These are phyloP conservation scores for Heterococcus sp. DNA, from an alignment of 108 stramenopile species.

Conservation along the genomic window DNA sequence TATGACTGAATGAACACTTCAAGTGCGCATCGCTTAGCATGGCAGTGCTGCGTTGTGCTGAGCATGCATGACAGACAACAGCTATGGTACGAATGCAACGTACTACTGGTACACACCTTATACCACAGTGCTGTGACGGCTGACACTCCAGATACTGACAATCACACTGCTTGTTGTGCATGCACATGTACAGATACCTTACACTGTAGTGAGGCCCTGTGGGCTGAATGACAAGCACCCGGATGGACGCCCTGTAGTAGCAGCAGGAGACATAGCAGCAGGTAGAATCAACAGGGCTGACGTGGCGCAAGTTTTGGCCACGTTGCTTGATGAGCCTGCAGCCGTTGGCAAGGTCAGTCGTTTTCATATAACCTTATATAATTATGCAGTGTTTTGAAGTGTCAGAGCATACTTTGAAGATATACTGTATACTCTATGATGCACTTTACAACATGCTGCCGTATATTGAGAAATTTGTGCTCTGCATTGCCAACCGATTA, in stretches of 20 bases:
- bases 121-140: too few species aligned
- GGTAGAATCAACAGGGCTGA: constrained; percentile 83
- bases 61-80: too few species aligned
- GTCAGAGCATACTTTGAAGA: not conserved
- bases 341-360: constrained; percentile 76
- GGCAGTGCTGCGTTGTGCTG: too few species aligned
- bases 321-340: constrained; percentile 62
- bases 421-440: not conserved
- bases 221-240: constrained; percentile 87
- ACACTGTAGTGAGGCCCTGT: constrained; percentile 77
- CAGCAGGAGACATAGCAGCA: constrained; percentile 69
- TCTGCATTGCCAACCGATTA: not conserved
- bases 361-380: too few species aligned
- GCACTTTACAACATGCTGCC: not conserved
- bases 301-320: constrained; percentile 72
- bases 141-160: too few species aligned
- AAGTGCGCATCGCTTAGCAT: too few species aligned
- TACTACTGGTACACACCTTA: too few species aligned
- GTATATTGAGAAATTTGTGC: not conserved
- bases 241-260: constrained; percentile 74
- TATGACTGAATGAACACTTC: too few species aligned
- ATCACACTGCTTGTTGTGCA: too few species aligned
- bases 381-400: not conserved
- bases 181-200: constrained; percentile 42
- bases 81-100: too few species aligned